phyloP scores from a whole-genome alignment of 768 basidiomycete species.

The Amylocystis lapponica region DNA sequence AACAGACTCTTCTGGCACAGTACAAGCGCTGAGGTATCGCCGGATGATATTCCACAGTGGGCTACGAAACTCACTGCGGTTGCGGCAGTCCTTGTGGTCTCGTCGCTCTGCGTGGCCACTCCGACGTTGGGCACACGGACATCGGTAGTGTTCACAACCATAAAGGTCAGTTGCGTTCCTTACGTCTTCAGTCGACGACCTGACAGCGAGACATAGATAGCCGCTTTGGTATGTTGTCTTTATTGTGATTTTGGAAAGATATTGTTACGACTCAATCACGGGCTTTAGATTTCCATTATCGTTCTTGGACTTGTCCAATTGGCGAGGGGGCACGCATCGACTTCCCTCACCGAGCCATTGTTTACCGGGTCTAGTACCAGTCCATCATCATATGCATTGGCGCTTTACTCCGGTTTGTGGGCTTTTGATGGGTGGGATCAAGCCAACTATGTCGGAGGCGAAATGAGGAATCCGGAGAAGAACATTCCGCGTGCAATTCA shows the following conservation, averaged over 20 bases:
- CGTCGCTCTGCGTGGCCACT: constrained; percentile 72
- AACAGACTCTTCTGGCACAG: constrained; percentile 84
- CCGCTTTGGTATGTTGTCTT: constrained; percentile 49
- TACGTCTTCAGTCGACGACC: not conserved
- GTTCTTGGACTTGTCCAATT: constrained; percentile 77
- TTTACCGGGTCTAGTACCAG: constrained; percentile 72
- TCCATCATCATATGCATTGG: constrained; percentile 86
- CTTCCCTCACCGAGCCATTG: constrained; percentile 58
- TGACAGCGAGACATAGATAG: constrained; percentile 36
- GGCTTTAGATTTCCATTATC: constrained; percentile 64
- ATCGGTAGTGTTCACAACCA: constrained; percentile 79
- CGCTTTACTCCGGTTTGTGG: constrained; percentile 92
- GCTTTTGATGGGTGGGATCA: constrained; percentile 98
- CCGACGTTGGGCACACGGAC: constrained; percentile 74
- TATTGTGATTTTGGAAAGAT: not conserved
- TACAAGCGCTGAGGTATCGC: constrained; percentile 63
- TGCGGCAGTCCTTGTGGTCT: constrained; percentile 65
- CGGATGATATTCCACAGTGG: constrained; percentile 82
- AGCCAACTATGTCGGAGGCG: constrained; percentile 86
- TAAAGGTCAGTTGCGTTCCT: constrained; percentile 63
- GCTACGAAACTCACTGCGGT: constrained; percentile 84
- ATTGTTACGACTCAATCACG: not conserved
- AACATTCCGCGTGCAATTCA: constrained; percentile 90
- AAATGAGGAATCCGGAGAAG: constrained; percentile 74
- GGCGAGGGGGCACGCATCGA: constrained; percentile 61